Percentiles rank a stretch among this genome's conserved stretches.
These are phyloP conservation scores for Juglanconis juglandina DNA, from an alignment of 2,329 filamentous ascomycete genomes.

Conservation along the genomic window DNA sequence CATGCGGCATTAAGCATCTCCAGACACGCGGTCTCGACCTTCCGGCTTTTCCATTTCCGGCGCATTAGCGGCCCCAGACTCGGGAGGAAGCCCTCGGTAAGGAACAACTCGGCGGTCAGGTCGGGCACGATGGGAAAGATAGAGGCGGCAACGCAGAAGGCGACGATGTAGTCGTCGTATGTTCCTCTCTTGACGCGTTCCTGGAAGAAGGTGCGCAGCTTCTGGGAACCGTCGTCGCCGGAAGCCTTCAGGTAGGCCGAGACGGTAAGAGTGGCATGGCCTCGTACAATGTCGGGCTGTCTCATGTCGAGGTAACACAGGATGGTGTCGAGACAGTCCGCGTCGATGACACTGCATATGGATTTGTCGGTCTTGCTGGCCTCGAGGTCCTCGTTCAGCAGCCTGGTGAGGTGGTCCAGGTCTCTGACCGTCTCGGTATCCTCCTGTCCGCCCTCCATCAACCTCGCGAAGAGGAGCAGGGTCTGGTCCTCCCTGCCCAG, in stretches of 20 bases:
- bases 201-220: constrained; percentile 72
- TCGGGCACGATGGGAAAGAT: constrained; percentile 83
- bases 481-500: constrained; percentile 58
- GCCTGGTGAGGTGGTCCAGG: constrained; percentile 56
- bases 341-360: constrained; percentile 63
- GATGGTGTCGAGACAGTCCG: constrained; percentile 78
- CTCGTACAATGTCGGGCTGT: constrained; percentile 67
- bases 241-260: constrained; percentile 81
- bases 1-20: constrained; percentile 91
- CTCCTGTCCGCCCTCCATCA: constrained; percentile 89
- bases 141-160: constrained; percentile 86
- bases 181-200: constrained; percentile 68
- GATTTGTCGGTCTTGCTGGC: constrained; percentile 40
- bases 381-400: constrained; percentile 54
- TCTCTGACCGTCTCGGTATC: constrained; percentile 66
- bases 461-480: constrained; percentile 75
- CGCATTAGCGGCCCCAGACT: constrained; percentile 74
- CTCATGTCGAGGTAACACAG: constrained; percentile 84
- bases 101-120: constrained; percentile 73
- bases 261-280: constrained; percentile 76
- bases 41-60: constrained; percentile 76
- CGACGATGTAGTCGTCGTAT: constrained; percentile 83
- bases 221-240: constrained; percentile 64
- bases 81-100: constrained; percentile 81
- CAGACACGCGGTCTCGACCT: constrained; percentile 80